Evolutionary conservation across 164 flowering plant species (phyloP).

Genomic region (Euptelea pleiosperma): DNA sequence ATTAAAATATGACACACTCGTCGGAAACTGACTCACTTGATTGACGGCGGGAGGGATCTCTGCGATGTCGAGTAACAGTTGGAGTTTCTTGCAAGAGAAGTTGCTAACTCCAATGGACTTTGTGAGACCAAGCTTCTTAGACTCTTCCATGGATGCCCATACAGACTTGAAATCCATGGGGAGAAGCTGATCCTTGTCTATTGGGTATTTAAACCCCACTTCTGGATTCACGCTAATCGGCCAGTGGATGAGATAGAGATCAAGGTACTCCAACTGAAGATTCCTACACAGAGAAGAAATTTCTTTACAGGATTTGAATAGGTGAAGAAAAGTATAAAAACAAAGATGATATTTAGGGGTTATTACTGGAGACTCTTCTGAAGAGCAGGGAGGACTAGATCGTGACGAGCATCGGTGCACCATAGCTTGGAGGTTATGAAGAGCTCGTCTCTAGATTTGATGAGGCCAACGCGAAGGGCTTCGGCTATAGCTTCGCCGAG

Average conservation of each 20-base stretch:
- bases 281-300: conserved; percentile 10
- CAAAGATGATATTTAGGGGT: not conserved
- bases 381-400: conserved; percentile 1
- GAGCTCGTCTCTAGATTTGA: too few species aligned
- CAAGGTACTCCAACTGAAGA: conserved; percentile 8
- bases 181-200: conserved; percentile 6
- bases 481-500: conserved; percentile 6
- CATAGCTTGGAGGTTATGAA: not conserved
- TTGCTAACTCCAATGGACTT: too few species aligned
- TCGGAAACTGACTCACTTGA: conserved; percentile 23
- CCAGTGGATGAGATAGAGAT: too few species aligned
- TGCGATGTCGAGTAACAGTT: conserved; percentile 19
- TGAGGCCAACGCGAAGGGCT: not conserved
- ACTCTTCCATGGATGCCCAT: too few species aligned
- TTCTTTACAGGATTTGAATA: not conserved
- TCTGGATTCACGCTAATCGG: conserved; percentile 9
- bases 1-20: too few species aligned
- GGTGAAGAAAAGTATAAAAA: not conserved
- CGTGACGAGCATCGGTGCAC: not conserved
- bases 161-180: conserved; percentile 27
- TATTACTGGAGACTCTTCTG: not conserved
- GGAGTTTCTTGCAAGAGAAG: conserved; percentile 22
- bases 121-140: conserved; percentile 39
- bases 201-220: not conserved
- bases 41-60: conserved; percentile 32